Percentiles rank a stretch among this genome's conserved stretches.
Conservation (phyloP, 805 yeast species). For the Hanseniaspora taiwanica region DNA sequence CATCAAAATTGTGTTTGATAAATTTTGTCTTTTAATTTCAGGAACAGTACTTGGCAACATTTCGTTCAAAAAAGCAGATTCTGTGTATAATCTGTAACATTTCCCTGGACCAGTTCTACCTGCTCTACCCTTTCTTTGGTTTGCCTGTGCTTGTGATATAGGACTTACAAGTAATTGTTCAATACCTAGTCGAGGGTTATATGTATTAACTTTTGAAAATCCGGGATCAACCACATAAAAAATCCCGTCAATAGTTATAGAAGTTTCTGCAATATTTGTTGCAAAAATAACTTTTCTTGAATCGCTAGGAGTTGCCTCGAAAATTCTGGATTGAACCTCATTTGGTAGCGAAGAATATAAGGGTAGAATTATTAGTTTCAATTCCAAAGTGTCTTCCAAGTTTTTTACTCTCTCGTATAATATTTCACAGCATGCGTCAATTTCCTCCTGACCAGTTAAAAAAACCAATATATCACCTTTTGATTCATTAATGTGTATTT, state of each 20-base stretch:
- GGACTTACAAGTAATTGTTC: constrained; percentile 75
- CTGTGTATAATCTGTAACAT: constrained; percentile 85
- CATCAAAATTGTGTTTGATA: constrained; percentile 71
- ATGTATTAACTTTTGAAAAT: constrained; percentile 79
- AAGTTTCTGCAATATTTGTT: constrained; percentile 94
- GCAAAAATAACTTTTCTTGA: constrained; percentile 85
- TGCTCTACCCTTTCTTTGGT: constrained; percentile 92
- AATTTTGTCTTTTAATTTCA: constrained; percentile 81
- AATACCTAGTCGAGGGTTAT: constrained; percentile 82
- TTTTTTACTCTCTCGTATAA: constrained; percentile 49
- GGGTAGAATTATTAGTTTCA: constrained; percentile 60
- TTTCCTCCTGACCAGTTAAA: constrained; percentile 88
- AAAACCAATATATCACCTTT: constrained; percentile 74
- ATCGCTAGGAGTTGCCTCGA: constrained; percentile 72
- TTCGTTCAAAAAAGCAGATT: constrained; percentile 62
- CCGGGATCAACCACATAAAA: constrained; percentile 91
- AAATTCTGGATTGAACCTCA: constrained; percentile 77
- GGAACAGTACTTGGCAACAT: constrained; percentile 75
- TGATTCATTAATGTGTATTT: constrained; percentile 70
- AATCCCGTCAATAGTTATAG: constrained; percentile 90
- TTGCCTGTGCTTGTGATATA: constrained; percentile 90
- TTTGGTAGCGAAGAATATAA: constrained; percentile 87
- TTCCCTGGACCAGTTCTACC: constrained; percentile 96
- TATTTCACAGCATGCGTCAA: constrained; percentile 76
- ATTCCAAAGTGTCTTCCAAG: constrained; percentile 35